phyloP scores from a whole-genome alignment of 2,329 filamentous ascomycete genomes.

The Colletotrichum nymphaeae region DNA sequence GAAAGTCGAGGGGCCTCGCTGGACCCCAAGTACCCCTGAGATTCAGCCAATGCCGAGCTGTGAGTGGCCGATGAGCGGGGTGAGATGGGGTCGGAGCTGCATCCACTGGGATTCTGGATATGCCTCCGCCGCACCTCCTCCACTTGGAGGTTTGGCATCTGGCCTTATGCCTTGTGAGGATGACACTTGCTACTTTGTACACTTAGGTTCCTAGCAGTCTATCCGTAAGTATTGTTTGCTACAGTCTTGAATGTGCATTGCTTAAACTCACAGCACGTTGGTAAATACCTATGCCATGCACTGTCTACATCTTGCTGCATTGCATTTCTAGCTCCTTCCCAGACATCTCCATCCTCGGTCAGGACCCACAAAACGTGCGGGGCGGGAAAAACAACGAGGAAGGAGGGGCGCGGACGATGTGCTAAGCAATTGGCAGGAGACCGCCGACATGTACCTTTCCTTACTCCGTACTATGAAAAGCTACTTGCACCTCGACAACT shows the following conservation, averaged over 20 bases:
- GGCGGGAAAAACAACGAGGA: neutral
- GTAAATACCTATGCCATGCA: too few relatives aligned
- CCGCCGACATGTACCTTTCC: too few relatives aligned
- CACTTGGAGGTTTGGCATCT: neutral
- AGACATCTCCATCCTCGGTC: neutral
- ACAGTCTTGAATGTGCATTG: too few relatives aligned
- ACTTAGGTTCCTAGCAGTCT: too few relatives aligned
- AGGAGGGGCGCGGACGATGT: neutral
- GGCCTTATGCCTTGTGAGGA: neutral
- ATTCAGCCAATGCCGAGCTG: neutral
- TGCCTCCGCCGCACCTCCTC: conserved; percentile 22
- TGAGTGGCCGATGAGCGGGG: conserved; percentile 13
- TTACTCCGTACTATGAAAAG: neutral
- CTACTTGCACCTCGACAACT: neutral
- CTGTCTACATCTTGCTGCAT: neutral
- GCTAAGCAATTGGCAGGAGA: neutral
- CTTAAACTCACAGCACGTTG: too few relatives aligned
- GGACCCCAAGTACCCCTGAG: conserved; percentile 33
- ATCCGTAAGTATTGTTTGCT: too few relatives aligned
- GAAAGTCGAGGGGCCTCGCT: conserved; percentile 5
- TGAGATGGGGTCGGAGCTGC: conserved; percentile 3
- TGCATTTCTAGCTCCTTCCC: neutral
- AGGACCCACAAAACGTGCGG: conserved; percentile 13
- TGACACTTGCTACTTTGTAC: too few relatives aligned
- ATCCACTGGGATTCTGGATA: neutral